Base-by-base conservation (phyloP, 2,329 filamentous ascomycete genomes). In the Cladosporium austrohemisphaericum region DNA sequence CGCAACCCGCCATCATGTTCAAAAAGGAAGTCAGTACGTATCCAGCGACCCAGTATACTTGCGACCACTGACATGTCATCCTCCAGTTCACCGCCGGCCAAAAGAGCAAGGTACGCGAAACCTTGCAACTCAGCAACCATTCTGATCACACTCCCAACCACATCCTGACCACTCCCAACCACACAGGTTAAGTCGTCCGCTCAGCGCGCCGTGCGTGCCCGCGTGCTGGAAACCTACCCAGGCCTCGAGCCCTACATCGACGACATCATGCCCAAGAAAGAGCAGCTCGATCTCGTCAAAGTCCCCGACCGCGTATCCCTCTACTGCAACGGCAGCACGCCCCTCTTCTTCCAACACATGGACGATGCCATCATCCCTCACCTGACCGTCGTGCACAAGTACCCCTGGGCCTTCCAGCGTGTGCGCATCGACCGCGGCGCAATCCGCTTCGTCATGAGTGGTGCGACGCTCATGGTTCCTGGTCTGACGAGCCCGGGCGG, bases 391-490 rank as follows among this genome's bases (percentile, higher is more conserved):
- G 83, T 98, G 29, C 93, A 98, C 76, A 81, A 85, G 60, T 97
- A 92, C 73, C 93, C 93, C 8, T 75, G 82, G 58, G 86, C 83
- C 52, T 92, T 98, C 68, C 84, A 87, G 14, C 85, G 81, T 45
- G 77, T 98, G 51, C 85, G 91, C 52, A 95, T 97, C 68, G 93
- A 98, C 70, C 83, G 93, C 41, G 93, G 93, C 54, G 93, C 93
- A 4, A 97, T 98, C 64, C 88, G 93, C 53, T 98, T 98, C 72
- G 92, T 98, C 20, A 80, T 98, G 1, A 88, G 84, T 1, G 93
- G 93, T 36, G 93, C 93, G 1, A 89, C 92, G 11, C 83, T 98
- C 55, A 98, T 98, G 93, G 92, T 90, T 1, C 93, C 93, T 0
- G 93, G 93, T 0, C 70, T 98, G 60, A 98, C 93, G 22, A 89